phyloP scores from a whole-genome alignment of 164 flowering plant genomes.

The Chloranthus sessilifolius region DNA sequence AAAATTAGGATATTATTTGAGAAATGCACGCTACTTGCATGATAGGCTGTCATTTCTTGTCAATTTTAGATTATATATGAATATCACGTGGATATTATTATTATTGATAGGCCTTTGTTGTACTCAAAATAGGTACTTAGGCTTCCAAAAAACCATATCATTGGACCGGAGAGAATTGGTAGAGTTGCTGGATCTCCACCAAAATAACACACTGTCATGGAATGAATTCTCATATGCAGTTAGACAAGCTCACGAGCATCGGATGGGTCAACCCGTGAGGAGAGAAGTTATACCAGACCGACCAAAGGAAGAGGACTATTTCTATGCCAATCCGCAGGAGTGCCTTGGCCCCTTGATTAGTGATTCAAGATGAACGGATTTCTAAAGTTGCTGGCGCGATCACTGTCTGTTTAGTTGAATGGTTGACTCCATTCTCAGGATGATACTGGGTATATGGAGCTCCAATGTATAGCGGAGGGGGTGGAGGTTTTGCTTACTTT shows the following conservation, averaged over 20 bases:
- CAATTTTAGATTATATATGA: no score
- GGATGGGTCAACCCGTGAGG: conserved; percentile 12
- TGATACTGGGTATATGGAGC: background rate
- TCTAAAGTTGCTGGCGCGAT: background rate
- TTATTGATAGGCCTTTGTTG: background rate
- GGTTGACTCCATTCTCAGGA: conserved; percentile 1
- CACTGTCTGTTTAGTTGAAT: background rate
- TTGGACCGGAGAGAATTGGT: conserved; percentile 10
- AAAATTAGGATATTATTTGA: no score
- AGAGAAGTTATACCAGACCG: conserved; percentile 8
- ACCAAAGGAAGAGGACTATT: conserved; percentile 12
- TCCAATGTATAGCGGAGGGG: conserved; percentile 5
- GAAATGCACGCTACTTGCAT: no score
- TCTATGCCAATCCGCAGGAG: conserved; percentile 11
- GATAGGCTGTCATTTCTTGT: no score
- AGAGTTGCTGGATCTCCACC: conserved; percentile 11
- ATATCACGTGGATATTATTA: background rate
- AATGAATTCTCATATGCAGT: conserved; percentile 7
- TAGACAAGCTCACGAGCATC: conserved; percentile 5
- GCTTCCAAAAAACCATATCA: conserved; percentile 7
- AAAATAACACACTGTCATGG: conserved; percentile 11
- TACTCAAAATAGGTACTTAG: conserved; percentile 5
- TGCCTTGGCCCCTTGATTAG: conserved; percentile 9
- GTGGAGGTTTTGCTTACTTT: no score
- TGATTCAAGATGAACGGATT: background rate